These are phyloP conservation scores for Gastrodia elata DNA, from an alignment of 106 monocot species.

Conservation along the genomic window DNA sequence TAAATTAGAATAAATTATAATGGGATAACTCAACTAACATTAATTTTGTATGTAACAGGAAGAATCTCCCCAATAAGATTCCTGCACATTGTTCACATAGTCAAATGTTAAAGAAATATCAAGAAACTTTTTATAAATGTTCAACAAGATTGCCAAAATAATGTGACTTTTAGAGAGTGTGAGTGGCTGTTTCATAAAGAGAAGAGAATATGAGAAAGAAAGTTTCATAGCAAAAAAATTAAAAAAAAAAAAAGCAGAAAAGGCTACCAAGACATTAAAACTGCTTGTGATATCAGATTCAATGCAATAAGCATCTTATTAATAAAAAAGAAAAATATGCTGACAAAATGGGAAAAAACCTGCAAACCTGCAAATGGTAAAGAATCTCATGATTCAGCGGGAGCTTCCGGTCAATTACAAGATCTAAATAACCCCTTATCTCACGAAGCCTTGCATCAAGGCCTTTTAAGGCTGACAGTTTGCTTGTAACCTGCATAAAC, in stretches of 20 bases:
- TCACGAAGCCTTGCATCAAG: constrained; percentile 89
- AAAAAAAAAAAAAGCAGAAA: background rate
- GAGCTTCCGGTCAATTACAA: constrained; percentile 87
- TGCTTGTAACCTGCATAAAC: constrained; percentile 58
- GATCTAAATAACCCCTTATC: constrained; percentile 78
- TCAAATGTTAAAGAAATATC: background rate
- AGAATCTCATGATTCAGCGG: constrained; percentile 96
- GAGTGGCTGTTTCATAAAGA: background rate
- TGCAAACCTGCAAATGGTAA: constrained; percentile 83
- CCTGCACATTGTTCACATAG: background rate
- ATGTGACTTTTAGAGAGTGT: background rate
- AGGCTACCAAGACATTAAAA: background rate
- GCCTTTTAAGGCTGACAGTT: constrained; percentile 92
- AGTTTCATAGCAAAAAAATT: background rate
- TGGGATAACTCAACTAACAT: background rate
- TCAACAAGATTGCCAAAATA: background rate
- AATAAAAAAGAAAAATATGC: background rate
- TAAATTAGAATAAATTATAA: background rate
- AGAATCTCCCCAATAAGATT: background rate
- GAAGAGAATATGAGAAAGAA: constrained; percentile 3
- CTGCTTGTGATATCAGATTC: background rate
- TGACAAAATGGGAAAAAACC: background rate
- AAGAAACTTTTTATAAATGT: background rate
- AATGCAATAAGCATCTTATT: background rate
- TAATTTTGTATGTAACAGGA: background rate